Conservation (phyloP, 2,329 filamentous ascomycete species). For the Lasiodiplodia sp. region DNA sequence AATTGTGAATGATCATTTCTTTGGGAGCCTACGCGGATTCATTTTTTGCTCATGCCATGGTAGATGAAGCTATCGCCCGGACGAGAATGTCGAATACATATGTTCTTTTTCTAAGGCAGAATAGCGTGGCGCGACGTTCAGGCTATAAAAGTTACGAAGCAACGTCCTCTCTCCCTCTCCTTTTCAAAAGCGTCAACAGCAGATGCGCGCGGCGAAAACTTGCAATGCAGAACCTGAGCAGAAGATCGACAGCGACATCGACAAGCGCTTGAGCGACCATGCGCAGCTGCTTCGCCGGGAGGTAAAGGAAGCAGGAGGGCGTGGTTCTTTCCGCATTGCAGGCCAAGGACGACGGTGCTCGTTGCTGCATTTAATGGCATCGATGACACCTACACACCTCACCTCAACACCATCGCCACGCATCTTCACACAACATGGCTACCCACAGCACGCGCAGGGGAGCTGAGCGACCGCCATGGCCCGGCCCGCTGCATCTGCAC, state of each 20-base stretch:
- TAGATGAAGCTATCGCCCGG: too few relatives aligned
- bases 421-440: slow-evolving; percentile 3
- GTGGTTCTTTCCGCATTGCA: background rate
- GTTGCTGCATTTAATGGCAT: background rate
- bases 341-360: background rate
- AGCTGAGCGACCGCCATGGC: background rate
- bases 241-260: background rate
- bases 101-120: too few relatives aligned
- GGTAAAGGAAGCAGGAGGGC: background rate
- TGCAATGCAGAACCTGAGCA: background rate
- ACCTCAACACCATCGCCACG: background rate
- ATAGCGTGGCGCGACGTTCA: too few relatives aligned
- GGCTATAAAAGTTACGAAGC: too few relatives aligned
- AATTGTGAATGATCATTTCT: too few relatives aligned
- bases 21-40: too few relatives aligned
- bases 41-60: too few relatives aligned
- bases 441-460: background rate
- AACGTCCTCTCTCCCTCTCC: too few relatives aligned
- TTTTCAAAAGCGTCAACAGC: background rate
- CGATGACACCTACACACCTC: background rate
- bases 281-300: background rate
- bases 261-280: background rate
- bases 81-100: too few relatives aligned
- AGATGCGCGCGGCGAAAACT: background rate
- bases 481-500: background rate